Base-by-base conservation (phyloP, 495 filamentous ascomycete genomes). In the Xylaria curta region DNA sequence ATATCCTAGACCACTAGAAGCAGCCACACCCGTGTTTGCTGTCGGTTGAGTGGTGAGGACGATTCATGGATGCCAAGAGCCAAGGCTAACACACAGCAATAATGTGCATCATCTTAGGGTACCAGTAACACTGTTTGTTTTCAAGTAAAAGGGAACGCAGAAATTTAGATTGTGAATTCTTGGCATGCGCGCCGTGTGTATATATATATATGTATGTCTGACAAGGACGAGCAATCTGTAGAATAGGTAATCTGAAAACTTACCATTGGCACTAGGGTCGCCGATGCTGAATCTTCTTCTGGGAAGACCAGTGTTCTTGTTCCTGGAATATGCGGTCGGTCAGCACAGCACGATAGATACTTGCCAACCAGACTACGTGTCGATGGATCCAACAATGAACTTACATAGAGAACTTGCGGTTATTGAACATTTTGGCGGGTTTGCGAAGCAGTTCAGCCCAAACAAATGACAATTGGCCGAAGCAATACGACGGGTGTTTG, bases 331-430 rank as follows among this genome's bases (percentile, higher is more conserved):
- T 26, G 47, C 38, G 8, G 59, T 70, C 38, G 8, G 59, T 70
- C 44, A 70, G 60, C 60, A 63, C 21, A 63, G 9, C 59, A 42
- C 13, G 17, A n/a, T 33, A 4, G 5, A 58, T 58, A 15, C 53
- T 17, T 58, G 53, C 15, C 12, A n/a, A 59, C 17, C 19, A 36
- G 4, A 13, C 2, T n/a, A n/a, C n/a, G n/a, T n/a, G n/a, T 10
- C 26, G 12, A 13, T 7, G 53, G 24, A 26, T 28, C 15, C 24
- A 28, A 26, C 0, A 13, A 24, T 51, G n/a, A 24, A 62, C 76
- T 78, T 79, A 78, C 79, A 89, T 88, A 68, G 84, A 86, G 78
- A 89, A 89, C 75, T 87, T 87, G 78, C 87, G 83, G 66, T 80
- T 79, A 68, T 76, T 75, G 68, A 87, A 87, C 80, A 83, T 82